Evolutionary conservation across 192 early-diverging fungal species (phyloP).

Genomic region (Coemansia sp.): DNA sequence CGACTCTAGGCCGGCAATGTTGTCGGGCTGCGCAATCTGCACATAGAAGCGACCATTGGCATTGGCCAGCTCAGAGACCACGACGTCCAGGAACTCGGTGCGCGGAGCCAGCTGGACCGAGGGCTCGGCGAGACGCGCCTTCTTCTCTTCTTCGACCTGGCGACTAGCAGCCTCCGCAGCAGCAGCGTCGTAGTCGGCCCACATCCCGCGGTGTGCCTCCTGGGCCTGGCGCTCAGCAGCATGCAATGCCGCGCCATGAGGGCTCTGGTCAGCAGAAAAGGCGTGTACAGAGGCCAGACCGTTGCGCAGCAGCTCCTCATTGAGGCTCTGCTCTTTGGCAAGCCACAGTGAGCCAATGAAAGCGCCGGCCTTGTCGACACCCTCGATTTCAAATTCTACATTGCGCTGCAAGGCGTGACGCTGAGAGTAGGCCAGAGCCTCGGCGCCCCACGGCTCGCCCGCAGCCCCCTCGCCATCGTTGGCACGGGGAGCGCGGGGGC

Average conservation of each 20-base stretch:
- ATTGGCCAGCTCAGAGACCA: conserved; percentile 62
- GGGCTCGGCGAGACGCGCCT: conserved; percentile 31
- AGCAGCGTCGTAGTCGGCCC: conserved; percentile 59
- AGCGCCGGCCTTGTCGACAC: conserved; percentile 84
- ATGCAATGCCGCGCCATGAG: conserved; percentile 65
- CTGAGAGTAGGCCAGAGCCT: conserved; percentile 71
- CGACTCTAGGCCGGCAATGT: conserved; percentile 67
- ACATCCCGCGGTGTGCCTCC: conserved; percentile 64
- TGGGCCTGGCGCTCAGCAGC: conserved; percentile 80
- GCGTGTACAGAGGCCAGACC: conserved; percentile 85
- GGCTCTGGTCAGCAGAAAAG: conserved; percentile 81
- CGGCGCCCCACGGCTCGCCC: conserved; percentile 86
- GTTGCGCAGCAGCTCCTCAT: conserved; percentile 68
- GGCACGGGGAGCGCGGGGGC: conserved; percentile 74
- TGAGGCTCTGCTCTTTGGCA: conserved; percentile 65
- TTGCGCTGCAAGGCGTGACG: conserved; percentile 81
- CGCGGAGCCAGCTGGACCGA: conserved; percentile 48
- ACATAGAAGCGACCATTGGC: conserved; percentile 61
- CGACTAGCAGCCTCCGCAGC: conserved; percentile 5
- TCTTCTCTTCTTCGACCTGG: conserved; percentile 31
- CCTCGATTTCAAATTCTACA: conserved; percentile 86
- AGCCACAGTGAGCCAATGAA: conserved; percentile 89
- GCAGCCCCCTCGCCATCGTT: conserved; percentile 67
- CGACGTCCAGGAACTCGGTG: conserved; percentile 71
- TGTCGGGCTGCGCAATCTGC: conserved; percentile 58